These are phyloP conservation scores for Annulohypoxylon stygium DNA, from an alignment of 495 filamentous ascomycete species.

Conservation along the genomic window DNA sequence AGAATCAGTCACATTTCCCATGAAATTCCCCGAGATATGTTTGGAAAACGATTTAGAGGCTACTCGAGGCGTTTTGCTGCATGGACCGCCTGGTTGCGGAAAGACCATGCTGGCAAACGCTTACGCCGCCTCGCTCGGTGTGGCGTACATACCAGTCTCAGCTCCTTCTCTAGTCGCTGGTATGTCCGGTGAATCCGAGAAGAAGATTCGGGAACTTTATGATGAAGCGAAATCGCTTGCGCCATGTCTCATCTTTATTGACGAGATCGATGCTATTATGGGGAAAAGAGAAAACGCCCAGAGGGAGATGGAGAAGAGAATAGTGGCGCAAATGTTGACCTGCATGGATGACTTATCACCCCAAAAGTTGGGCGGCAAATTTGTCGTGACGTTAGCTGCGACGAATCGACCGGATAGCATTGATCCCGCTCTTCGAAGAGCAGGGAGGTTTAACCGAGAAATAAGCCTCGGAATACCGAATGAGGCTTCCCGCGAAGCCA, in stretches of 20 bases:
- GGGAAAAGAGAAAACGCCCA: conserved; percentile 95
- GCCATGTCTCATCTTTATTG: conserved; percentile 93
- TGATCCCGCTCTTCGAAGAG: conserved; percentile 87
- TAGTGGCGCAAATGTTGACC: conserved; percentile 92
- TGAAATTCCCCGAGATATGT: conserved; percentile 69
- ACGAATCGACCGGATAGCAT: conserved; percentile 93
- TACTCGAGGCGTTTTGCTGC: conserved; percentile 88
- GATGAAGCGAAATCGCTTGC: conserved; percentile 89
- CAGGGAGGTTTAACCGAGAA: conserved; percentile 90
- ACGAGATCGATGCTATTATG: conserved; percentile 96
- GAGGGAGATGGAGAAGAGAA: conserved; percentile 95
- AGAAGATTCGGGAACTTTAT: conserved; percentile 91
- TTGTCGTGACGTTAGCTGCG: conserved; percentile 92
- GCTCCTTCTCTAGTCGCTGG: conserved; percentile 91
- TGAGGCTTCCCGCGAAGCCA: conserved; percentile 83
- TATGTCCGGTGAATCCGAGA: conserved; percentile 97
- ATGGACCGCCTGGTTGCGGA: conserved; percentile 94
- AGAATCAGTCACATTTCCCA: conserved; percentile 84
- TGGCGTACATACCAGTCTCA: conserved; percentile 89
- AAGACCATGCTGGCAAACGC: conserved; percentile 96
- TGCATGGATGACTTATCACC: conserved; percentile 81
- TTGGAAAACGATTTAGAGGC: conserved; percentile 74
- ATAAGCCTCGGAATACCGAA: conserved; percentile 97
- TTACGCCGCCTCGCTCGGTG: conserved; percentile 85
- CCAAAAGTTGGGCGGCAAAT: conserved; percentile 81